A percentile compares a stretch with the other conserved stretches of the same genome.
phyloP scores from a whole-genome alignment of 2,329 filamentous ascomycete genomes.

The Pleomassaria siparia region DNA sequence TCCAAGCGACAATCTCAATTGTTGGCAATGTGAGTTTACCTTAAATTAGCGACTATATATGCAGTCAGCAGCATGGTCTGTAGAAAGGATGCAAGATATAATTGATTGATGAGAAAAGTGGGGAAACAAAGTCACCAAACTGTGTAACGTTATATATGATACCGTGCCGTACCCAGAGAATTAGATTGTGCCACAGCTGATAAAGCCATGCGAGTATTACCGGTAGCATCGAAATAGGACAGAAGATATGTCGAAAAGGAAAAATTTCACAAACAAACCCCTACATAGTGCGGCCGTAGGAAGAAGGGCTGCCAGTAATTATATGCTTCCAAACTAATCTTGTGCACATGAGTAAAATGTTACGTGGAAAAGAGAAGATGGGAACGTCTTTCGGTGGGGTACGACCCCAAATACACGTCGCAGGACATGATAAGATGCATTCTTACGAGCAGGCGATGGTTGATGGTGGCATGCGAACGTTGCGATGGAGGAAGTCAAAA shows the following conservation, averaged over 20 bases:
- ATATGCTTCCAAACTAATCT: too few species aligned
- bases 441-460: too few species aligned
- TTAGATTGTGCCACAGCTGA: conserved; percentile 16
- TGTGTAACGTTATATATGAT: conserved; percentile 29
- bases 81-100: conserved; percentile 14
- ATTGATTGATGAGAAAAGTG: conserved; percentile 14
- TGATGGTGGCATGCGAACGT: too few species aligned
- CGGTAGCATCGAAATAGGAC: neutral
- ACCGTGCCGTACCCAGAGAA: conserved; percentile 16
- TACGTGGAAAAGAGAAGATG: too few species aligned
- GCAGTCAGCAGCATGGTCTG: conserved; percentile 16
- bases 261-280: neutral
- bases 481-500: too few species aligned
- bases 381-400: too few species aligned
- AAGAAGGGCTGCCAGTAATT: too few species aligned
- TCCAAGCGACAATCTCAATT: conserved; percentile 13
- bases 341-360: too few species aligned
- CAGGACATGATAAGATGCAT: too few species aligned
- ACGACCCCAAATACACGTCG: too few species aligned
- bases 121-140: conserved; percentile 13
- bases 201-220: conserved; percentile 6
- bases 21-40: conserved; percentile 14
- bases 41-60: conserved; percentile 18
- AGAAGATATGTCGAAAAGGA: neutral
- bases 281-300: too few species aligned